These are phyloP conservation scores for Jatropha multifida DNA, from an alignment of 441 rosid species.

Conservation along the genomic window DNA sequence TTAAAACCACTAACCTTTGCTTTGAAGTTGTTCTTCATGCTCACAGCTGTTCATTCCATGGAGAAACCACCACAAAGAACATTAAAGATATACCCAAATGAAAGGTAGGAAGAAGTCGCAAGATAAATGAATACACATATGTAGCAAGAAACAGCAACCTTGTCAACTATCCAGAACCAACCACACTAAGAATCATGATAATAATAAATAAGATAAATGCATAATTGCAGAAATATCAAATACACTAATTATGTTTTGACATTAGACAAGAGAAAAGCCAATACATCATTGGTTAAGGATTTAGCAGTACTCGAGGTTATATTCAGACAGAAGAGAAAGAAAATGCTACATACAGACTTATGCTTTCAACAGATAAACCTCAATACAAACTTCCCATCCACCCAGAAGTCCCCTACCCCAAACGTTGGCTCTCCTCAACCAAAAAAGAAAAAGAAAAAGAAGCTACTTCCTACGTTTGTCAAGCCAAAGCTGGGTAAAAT, in stretches of 20 bases:
- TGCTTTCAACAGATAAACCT: constrained; percentile 19
- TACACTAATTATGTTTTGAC: background rate
- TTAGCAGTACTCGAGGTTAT: constrained; percentile 28
- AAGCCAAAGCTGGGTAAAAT: constrained; percentile 20
- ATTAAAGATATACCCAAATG: constrained; percentile 4
- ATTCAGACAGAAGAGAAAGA: constrained; percentile 12
- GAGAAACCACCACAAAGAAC: background rate
- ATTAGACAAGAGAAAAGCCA: constrained; percentile 22
- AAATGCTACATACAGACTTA: constrained; percentile 23
- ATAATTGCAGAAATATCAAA: background rate
- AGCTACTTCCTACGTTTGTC: constrained; percentile 27
- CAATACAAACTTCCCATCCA: background rate
- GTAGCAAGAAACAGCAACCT: background rate
- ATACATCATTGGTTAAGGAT: constrained; percentile 17
- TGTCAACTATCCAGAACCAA: constrained; percentile 2
- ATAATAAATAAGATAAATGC: background rate
- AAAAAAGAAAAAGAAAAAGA: constrained; percentile 17
- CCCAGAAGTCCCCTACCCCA: background rate
- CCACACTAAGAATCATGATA: background rate
- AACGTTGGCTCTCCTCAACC: background rate
- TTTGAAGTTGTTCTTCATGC: constrained; percentile 7
- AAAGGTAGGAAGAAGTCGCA: background rate
- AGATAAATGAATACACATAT: background rate
- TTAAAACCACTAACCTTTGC: background rate
- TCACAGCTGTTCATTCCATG: constrained; percentile 14